Evolutionary conservation across 2,329 filamentous ascomycete species (phyloP), one percentile per base, ranked within the genome.

Genomic region (Claviceps arundinis): DNA sequence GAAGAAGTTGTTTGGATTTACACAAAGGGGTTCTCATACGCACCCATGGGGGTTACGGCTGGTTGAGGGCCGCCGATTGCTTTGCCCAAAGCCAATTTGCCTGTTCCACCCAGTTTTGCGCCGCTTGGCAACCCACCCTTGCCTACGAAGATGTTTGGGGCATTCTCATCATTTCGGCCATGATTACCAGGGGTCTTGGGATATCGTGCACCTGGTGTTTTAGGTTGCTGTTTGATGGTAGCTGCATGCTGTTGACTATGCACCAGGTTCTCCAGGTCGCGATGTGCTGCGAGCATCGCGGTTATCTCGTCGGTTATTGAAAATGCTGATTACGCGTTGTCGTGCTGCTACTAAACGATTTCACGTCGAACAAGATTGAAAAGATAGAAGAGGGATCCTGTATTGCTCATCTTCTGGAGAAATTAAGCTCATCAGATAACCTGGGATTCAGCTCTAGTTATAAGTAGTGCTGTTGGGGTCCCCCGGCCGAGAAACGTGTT

Each of bases 201-300:
- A 57, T 76, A 83, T 63, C 82, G 81, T 54, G 80, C 76, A 52
- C 82, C 85, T 0, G 89, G 89, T 30, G 89, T 95, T 70, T 91
- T 95, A 52, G 87, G 81, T 59, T 89, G 84, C 63, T 75, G 82
- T 68, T 95, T 95, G 16, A 80, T 75, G 14, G 30, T 34, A 11
- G 82, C 79, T 24, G 82, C 77, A 64, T 89, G 87, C 64, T 89
- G 87, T 65, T 85, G 85, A 58, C 76, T 78, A 65, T 88, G 82
- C 61, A 88, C 79, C 66, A 88, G 71, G 69, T 96, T 96, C 69
- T 96, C 90, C 71, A 95, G 89, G 68, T 95, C 87, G 61, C 82
- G 80, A 63, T 84, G 81, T 63, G 84, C 76, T 55, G 87, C 86
- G 64, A 89, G 75, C 88, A 90, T 95, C 50, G 56, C 61, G 55